phyloP scores from a whole-genome alignment of 2,329 filamentous ascomycete species.

The Drechmeria coniospora region DNA sequence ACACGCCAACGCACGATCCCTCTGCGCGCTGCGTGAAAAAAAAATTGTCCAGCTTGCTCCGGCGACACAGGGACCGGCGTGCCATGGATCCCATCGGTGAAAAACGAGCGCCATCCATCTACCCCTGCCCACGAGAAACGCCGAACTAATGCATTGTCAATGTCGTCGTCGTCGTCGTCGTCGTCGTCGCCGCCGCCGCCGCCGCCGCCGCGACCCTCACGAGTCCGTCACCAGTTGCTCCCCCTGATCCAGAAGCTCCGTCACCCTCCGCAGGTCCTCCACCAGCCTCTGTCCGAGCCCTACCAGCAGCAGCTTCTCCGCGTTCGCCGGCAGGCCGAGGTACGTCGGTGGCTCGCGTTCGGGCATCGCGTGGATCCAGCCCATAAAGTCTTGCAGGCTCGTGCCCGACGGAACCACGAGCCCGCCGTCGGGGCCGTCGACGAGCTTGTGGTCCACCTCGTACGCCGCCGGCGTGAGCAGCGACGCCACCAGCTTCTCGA shows the following conservation, averaged over 20 bases:
- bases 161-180: too few species aligned
- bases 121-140: too few species aligned
- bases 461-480: conserved; percentile 81
- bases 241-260: conserved; percentile 79
- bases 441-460: conserved; percentile 81
- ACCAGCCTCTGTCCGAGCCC: conserved; percentile 78
- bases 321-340: conserved; percentile 82
- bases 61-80: too few species aligned
- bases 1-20: too few species aligned
- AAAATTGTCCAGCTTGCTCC: too few species aligned
- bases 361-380: conserved; percentile 81
- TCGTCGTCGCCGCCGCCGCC: too few species aligned
- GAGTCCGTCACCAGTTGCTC: conserved; percentile 70
- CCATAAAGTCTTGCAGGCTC: conserved; percentile 68
- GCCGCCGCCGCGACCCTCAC: too few species aligned
- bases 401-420: conserved; percentile 69
- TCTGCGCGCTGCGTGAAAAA: too few species aligned
- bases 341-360: conserved; percentile 95
- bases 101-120: too few species aligned
- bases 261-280: conserved; percentile 68
- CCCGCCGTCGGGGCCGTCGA: conserved; percentile 48
- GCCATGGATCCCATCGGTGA: too few species aligned
- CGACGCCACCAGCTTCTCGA: conserved; percentile 56
- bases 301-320: conserved; percentile 86
- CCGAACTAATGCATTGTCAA: too few species aligned